These are phyloP conservation scores for Citrus maxima DNA, from an alignment of 345 rosid genomes.

Conservation along the genomic window DNA sequence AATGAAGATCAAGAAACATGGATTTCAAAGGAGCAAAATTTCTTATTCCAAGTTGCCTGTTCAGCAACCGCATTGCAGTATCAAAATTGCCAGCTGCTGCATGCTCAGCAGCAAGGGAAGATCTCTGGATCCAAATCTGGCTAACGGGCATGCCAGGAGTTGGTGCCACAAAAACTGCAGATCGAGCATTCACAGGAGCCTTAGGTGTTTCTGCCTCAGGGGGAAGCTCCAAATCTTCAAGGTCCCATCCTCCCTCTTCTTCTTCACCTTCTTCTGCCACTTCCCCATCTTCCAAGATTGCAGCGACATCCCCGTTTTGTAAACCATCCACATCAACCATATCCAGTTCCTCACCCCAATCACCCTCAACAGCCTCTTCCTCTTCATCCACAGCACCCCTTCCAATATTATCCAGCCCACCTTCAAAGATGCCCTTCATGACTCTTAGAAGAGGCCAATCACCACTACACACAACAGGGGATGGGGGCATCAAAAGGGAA, in stretches of 20 bases:
- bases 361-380: constrained; percentile 68
- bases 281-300: constrained; percentile 63
- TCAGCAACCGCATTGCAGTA: constrained; percentile 86
- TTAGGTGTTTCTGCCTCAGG: constrained; percentile 81
- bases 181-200: constrained; percentile 51
- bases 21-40: constrained; percentile 72
- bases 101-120: constrained; percentile 92
- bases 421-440: constrained; percentile 90
- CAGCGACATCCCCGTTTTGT: constrained; percentile 57
- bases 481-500: constrained; percentile 76
- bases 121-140: constrained; percentile 85
- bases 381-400: constrained; percentile 62
- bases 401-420: constrained; percentile 62
- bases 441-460: constrained; percentile 99
- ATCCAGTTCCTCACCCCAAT: constrained; percentile 89
- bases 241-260: constrained; percentile 92
- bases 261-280: constrained; percentile 63
- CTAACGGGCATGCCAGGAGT: constrained; percentile 84
- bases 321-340: constrained; percentile 61
- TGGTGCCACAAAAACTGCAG: constrained; percentile 76
- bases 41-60: constrained; percentile 83
- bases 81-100: constrained; percentile 92
- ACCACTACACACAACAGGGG: constrained; percentile 72
- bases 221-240: constrained; percentile 88
- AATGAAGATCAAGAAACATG: constrained; percentile 68